Evolutionary conservation across 805 yeast genomes (phyloP).

Genomic region (Starmerella kuoi): DNA sequence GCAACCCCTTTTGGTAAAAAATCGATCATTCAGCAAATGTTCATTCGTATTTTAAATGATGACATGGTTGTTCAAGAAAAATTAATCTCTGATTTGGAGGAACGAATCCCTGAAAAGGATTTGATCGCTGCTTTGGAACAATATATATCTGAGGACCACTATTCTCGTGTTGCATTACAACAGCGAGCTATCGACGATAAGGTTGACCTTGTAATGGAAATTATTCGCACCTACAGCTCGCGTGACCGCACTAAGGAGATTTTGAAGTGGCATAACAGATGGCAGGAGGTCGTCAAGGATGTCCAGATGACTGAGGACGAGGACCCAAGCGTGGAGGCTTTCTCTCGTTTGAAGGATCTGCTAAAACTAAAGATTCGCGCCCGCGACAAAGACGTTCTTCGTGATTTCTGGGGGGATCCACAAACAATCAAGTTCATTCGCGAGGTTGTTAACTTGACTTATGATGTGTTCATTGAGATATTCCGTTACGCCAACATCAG

Average conservation of each 20-base stretch:
- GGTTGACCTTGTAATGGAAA: constrained; percentile 20
- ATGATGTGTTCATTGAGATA: constrained; percentile 58
- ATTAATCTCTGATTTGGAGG: constrained; percentile 38
- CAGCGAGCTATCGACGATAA: constrained; percentile 21
- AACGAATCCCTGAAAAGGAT: constrained; percentile 28
- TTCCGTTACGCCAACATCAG: constrained; percentile 57
- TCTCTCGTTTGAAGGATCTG: constrained; percentile 45
- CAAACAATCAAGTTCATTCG: constrained; percentile 64
- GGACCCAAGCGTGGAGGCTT: constrained; percentile 34
- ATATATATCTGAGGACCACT: constrained; percentile 20
- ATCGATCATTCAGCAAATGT: constrained; percentile 60
- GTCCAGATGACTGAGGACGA: constrained; percentile 19
- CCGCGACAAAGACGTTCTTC: constrained; percentile 63
- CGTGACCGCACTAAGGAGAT: constrained; percentile 19
- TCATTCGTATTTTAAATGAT: constrained; percentile 60
- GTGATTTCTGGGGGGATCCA: constrained; percentile 74
- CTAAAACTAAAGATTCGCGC: constrained; percentile 53
- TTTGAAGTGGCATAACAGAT: constrained; percentile 27
- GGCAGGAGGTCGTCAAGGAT: constrained; percentile 29
- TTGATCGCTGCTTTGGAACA: constrained; percentile 19
- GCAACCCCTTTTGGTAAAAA: constrained; percentile 62
- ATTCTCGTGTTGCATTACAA: constrained; percentile 25
- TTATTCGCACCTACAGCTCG: constrained; percentile 9
- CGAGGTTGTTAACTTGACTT: constrained; percentile 58
- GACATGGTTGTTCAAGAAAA: constrained; percentile 54